Percentiles rank a stretch among this genome's conserved stretches.
Evolutionary conservation across 192 early-diverging fungal genomes (phyloP).

Genomic region (Polychytrium aggregatum): DNA sequence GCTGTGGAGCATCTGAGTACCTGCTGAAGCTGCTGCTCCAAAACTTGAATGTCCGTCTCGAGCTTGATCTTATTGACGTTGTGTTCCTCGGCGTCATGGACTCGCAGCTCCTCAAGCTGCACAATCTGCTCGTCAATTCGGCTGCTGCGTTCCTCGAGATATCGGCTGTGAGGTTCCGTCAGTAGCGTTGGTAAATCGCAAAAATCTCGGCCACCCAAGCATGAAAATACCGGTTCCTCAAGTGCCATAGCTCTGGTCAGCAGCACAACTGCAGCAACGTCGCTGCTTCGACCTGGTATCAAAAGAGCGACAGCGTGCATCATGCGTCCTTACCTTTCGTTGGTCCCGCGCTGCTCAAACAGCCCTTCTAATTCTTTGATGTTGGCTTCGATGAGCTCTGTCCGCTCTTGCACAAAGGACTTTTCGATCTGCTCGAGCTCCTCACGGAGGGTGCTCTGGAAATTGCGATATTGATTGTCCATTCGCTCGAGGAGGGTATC

Average conservation of each 20-base stretch:
- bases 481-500: conserved; percentile 41
- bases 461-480: conserved; percentile 36
- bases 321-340: conserved; percentile 29
- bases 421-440: conserved; percentile 46
- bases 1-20: conserved; percentile 1
- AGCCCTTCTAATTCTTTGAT: conserved; percentile 31
- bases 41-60: conserved; percentile 50
- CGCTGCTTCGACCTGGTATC: not conserved
- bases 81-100: conserved; percentile 51
- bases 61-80: conserved; percentile 53
- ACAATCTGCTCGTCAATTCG: conserved; percentile 41
- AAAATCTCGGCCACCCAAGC: not conserved
- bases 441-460: conserved; percentile 32
- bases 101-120: conserved; percentile 37
- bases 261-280: not conserved
- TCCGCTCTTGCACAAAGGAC: conserved; percentile 42
- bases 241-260: not conserved
- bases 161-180: conserved; percentile 17
- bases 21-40: conserved; percentile 54
- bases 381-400: conserved; percentile 37
- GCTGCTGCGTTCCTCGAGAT: conserved; percentile 37
- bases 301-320: not conserved
- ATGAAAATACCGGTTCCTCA: not conserved
- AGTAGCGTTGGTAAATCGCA: not conserved
- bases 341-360: conserved; percentile 25